Percentiles rank a stretch among this genome's conserved stretches.
These are phyloP conservation scores for Cercospora janseana DNA, from an alignment of 2,329 filamentous ascomycete genomes.

Conservation along the genomic window DNA sequence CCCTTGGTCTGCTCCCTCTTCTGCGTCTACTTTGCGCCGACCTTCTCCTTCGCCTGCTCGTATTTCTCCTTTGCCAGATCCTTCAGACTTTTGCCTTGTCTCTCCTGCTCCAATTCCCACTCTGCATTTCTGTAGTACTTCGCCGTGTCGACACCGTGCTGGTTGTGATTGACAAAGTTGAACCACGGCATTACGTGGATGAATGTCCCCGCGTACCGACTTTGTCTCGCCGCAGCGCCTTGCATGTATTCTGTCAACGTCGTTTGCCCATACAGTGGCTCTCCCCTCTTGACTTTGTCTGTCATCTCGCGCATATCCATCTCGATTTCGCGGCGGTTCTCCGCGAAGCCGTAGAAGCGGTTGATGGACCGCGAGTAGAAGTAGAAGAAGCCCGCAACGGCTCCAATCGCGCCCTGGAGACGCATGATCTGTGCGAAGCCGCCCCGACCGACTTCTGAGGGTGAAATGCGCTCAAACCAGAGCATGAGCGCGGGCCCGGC, in stretches of 20 bases:
- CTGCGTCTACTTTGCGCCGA: constrained; percentile 3
- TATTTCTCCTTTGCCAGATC: constrained; percentile 10
- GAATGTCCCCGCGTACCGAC: constrained; percentile 83
- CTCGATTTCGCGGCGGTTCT: constrained; percentile 87
- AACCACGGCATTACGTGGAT: constrained; percentile 89
- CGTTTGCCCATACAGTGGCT: constrained; percentile 83
- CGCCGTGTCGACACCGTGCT: constrained; percentile 95
- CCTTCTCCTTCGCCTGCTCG: constrained; percentile 11
- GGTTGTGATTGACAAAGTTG: constrained; percentile 95
- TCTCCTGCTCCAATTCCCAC: constrained; percentile 83
- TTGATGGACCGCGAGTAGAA: constrained; percentile 79
- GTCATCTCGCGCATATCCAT: constrained; percentile 99
- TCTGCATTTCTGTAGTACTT: constrained; percentile 98
- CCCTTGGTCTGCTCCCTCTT: not conserved
- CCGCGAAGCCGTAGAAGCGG: constrained; percentile 91
- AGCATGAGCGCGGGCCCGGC: constrained; percentile 71
- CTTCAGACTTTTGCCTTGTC: constrained; percentile 33
- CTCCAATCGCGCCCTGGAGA: constrained; percentile 68
- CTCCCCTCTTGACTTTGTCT: constrained; percentile 85
- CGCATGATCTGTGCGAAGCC: constrained; percentile 83
- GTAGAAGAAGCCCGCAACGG: constrained; percentile 76
- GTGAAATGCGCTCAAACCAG: constrained; percentile 78
- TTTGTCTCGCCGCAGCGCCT: constrained; percentile 88
- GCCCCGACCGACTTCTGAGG: constrained; percentile 78
- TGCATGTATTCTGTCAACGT: constrained; percentile 83